Percentiles rank a stretch among this genome's conserved stretches.
Conservation (phyloP, 2,329 filamentous ascomycete species). For the Stachybotrys chartarum region DNA sequence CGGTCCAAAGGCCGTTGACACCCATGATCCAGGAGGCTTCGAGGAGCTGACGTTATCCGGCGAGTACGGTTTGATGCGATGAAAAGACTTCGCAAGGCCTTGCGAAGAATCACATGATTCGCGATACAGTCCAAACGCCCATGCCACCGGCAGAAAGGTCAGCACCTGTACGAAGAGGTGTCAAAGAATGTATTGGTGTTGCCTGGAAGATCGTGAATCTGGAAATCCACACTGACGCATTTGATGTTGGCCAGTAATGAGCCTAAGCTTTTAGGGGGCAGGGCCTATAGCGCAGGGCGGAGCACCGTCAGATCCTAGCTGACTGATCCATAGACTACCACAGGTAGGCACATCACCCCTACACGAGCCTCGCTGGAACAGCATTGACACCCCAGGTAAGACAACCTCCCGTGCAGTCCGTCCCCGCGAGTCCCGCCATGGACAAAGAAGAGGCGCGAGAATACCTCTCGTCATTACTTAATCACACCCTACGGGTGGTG, state of each 20-base stretch:
- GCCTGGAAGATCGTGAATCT: not conserved
- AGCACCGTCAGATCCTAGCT: too few relatives aligned
- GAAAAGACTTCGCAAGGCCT: not conserved
- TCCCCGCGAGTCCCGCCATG: constrained; percentile 19
- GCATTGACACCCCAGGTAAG: too few relatives aligned
- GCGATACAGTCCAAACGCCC: not conserved
- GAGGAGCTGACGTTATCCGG: not conserved
- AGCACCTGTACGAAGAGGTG: not conserved
- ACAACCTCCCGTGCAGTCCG: not conserved
- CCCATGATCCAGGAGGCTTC: constrained; percentile 57
- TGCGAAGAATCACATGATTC: not conserved
- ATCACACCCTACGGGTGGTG: constrained; percentile 71
- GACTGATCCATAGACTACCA: too few relatives aligned
- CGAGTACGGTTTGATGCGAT: not conserved
- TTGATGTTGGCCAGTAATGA: not conserved
- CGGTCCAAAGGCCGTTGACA: constrained; percentile 96
- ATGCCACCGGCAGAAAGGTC: not conserved
- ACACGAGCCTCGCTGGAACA: too few relatives aligned
- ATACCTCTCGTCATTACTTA: constrained; percentile 61
- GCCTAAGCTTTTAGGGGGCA: not conserved
- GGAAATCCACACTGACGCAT: not conserved
- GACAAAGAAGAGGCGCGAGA: constrained; percentile 44
- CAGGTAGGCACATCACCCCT: too few relatives aligned
- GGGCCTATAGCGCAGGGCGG: too few relatives aligned
- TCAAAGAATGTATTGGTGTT: not conserved